Evolutionary conservation across 768 basidiomycete species (phyloP), one percentile per base, ranked within the genome.

Genomic region (Boletus coccyginus): DNA sequence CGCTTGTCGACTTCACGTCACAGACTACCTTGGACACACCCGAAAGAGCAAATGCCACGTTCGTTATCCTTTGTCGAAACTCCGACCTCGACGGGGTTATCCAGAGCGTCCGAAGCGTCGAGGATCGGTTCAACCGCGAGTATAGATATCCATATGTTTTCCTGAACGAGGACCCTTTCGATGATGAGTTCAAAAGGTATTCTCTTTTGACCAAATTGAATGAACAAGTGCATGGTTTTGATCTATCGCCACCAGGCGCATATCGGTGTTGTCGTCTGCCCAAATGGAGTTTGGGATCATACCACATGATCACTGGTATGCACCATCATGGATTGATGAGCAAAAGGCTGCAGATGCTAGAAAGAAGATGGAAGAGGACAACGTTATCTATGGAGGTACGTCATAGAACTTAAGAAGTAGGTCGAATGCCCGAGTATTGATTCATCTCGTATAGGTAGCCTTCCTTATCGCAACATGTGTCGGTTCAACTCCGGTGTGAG

Each of bases 251-350:
- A 4, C 33, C 27, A 73, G 77, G 35, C 71, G 70, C 27, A 40
- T 75, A 19, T 63, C 68, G 17, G 70, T 74, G 7, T 48, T 82
- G 21, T 81, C 79, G 2, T 58, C 68, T 14, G 73, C 78, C 9
- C 70, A 72, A n/a, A 81, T 83, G 53, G 66, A 74, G 19, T 88
- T 86, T 66, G 86, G 84, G 7, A 58, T 77, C 13, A 82, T 92
- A 49, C 83, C 85, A 8, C 68, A 63, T 24, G 78, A 83, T 16
- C 78, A 88, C 51, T 92, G 90, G 90, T 71, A 74, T 59, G 84
- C 88, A 58, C 90, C 90, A 0, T 74, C 77, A 21, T 88, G 81
- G 83, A 84, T 92, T 36, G 87, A 92, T 62, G 87, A 90, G 64
- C 74, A 79, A 14, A 77, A 75, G 55, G 90, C 88, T 1, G 70